Percentiles rank a stretch among this genome's conserved stretches.
These are phyloP conservation scores for Corymbia citriodora DNA, from an alignment of 441 rosid species.

Conservation along the genomic window DNA sequence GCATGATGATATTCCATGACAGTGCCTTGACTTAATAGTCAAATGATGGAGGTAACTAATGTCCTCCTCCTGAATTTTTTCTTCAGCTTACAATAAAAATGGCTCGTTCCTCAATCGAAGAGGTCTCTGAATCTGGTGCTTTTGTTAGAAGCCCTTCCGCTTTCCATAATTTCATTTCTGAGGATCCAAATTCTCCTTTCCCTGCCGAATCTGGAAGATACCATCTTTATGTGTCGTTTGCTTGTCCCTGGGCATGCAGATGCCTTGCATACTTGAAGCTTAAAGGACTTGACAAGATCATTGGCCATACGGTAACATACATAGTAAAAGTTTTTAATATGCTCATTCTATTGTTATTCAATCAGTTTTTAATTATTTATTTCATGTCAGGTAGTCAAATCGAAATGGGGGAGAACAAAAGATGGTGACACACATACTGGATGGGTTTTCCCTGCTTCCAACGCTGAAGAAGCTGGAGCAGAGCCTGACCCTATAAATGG, in stretches of 20 bases:
- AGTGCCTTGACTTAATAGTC: not conserved
- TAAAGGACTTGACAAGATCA: constrained; percentile 78
- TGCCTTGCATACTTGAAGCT: constrained; percentile 75
- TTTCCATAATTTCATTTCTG: constrained; percentile 57
- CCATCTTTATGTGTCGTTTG: constrained; percentile 88
- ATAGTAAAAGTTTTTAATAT: not conserved
- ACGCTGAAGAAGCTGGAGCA: constrained; percentile 67
- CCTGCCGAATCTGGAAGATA: constrained; percentile 78
- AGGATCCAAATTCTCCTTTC: constrained; percentile 55
- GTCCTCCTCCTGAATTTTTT: not conserved
- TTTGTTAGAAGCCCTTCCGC: constrained; percentile 73
- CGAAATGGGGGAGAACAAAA: constrained; percentile 86
- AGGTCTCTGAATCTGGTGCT: constrained; percentile 67
- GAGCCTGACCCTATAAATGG: constrained; percentile 66
- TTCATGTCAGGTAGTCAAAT: constrained; percentile 52
- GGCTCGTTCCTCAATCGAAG: constrained; percentile 75
- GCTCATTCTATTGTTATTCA: not conserved
- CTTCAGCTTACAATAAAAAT: constrained; percentile 26
- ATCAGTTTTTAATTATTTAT: not conserved
- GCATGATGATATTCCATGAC: not conserved
- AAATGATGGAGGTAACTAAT: not conserved
- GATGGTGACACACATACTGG: constrained; percentile 82
- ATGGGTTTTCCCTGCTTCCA: constrained; percentile 70
- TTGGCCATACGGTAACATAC: constrained; percentile 54
- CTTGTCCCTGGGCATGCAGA: constrained; percentile 97